Evolutionary conservation across 1,284 basidiomycete genomes (phyloP).

Genomic region (Sporisorium sorghi): DNA sequence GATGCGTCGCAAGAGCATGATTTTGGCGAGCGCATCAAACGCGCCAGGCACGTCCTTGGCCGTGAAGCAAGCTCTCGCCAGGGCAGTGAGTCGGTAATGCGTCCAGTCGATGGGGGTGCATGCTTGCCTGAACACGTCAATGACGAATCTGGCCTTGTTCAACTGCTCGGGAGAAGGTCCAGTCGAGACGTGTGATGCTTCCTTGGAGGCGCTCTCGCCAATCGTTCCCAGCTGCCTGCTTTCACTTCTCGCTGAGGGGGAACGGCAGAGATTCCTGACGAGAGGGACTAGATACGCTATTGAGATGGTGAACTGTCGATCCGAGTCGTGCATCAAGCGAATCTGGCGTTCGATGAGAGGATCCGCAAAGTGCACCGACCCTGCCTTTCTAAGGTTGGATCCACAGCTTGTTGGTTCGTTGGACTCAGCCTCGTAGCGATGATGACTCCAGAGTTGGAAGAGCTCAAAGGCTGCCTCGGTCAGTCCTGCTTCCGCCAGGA

Average conservation of each 20-base stretch:
- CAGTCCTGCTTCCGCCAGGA: slow-evolving; percentile 27
- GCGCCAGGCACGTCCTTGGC: slow-evolving; percentile 33
- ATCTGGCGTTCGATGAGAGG: slow-evolving; percentile 38
- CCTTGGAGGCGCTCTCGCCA: neutral
- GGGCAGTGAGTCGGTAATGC: slow-evolving; percentile 38
- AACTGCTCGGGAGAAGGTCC: slow-evolving; percentile 2
- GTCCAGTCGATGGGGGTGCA: slow-evolving; percentile 35
- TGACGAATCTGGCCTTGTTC: slow-evolving; percentile 30
- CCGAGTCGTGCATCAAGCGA: slow-evolving; percentile 27
- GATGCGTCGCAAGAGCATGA: slow-evolving; percentile 26
- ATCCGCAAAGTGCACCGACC: slow-evolving; percentile 11
- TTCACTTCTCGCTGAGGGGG: neutral
- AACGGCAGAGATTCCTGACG: slow-evolving; percentile 23
- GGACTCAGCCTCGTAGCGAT: slow-evolving; percentile 17
- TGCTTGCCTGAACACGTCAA: slow-evolving; percentile 29
- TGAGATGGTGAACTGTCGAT: slow-evolving; percentile 20
- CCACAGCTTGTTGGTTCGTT: neutral
- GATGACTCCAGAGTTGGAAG: slow-evolving; percentile 36
- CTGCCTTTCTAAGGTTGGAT: slow-evolving; percentile 4
- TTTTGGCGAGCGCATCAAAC: slow-evolving; percentile 40
- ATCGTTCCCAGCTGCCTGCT: neutral
- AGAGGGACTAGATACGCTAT: slow-evolving; percentile 17
- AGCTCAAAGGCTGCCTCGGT: slow-evolving; percentile 35
- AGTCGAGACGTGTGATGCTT: neutral
- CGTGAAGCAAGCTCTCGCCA: slow-evolving; percentile 35